These are phyloP conservation scores for Rhynchospora tenuis DNA, from an alignment of 176 grass and related monocot genomes.

Conservation along the genomic window DNA sequence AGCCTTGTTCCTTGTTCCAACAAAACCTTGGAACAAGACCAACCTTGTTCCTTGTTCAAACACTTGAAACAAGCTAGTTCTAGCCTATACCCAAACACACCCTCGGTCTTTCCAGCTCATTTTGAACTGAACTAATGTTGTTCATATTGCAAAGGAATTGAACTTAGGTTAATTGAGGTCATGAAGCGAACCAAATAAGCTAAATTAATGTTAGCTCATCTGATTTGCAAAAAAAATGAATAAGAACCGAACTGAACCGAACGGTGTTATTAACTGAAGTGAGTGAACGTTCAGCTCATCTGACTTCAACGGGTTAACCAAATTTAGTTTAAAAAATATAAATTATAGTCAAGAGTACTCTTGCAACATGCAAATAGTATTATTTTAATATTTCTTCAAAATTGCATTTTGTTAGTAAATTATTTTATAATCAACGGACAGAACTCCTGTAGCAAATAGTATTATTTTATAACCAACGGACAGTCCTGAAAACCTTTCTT, in stretches of 20 bases:
- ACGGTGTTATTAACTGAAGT: too few relatives aligned
- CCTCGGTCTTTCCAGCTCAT: neutral
- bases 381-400: neutral
- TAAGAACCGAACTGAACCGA: neutral
- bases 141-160: slow-evolving; percentile 5
- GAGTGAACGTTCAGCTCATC: neutral
- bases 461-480: neutral
- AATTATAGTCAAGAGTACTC: neutral
- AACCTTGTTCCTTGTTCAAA: too few relatives aligned
- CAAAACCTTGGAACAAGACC: too few relatives aligned
- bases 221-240: neutral
- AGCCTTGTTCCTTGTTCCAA: too few relatives aligned
- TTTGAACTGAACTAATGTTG: neutral
- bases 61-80: too few relatives aligned
- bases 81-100: too few relatives aligned
- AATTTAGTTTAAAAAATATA: neutral
- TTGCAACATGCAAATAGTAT: neutral
- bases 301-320: neutral
- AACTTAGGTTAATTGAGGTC: neutral
- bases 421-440: neutral
- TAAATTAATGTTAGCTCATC: neutral
- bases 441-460: too few relatives aligned
- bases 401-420: neutral
- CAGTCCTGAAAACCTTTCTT: neutral
- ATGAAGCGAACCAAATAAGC: neutral